A percentile compares a stretch with the other conserved stretches of the same genome.
phyloP scores from a whole-genome alignment of 164 flowering plant species.

The Berberis thunbergii region DNA sequence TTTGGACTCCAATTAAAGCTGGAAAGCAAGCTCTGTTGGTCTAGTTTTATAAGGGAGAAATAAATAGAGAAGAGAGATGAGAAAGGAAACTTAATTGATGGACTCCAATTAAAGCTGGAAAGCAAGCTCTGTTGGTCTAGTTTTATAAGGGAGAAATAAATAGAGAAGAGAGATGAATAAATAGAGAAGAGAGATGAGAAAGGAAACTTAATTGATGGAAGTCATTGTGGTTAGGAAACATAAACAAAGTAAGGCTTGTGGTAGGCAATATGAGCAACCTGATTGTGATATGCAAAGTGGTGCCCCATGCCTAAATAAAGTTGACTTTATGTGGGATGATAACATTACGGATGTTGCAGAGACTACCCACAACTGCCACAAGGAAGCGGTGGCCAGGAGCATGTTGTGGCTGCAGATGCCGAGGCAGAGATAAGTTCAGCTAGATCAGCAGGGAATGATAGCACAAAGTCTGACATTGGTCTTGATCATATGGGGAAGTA shows the following conservation, averaged over 20 bases:
- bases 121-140: too few relatives aligned
- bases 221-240: too few relatives aligned
- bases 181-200: too few relatives aligned
- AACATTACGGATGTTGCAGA: slow-evolving; percentile 30
- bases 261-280: slow-evolving; percentile 51
- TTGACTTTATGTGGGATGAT: slow-evolving; percentile 22
- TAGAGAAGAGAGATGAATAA: too few relatives aligned
- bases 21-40: too few relatives aligned
- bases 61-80: too few relatives aligned
- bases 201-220: too few relatives aligned
- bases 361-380: slow-evolving; percentile 21
- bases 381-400: slow-evolving; percentile 29
- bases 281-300: slow-evolving; percentile 19
- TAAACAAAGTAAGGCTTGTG: slow-evolving; percentile 28
- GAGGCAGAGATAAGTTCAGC: slow-evolving; percentile 55
- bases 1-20: too few relatives aligned
- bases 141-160: too few relatives aligned
- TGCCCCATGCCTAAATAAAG: slow-evolving; percentile 16
- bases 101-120: too few relatives aligned
- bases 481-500: slow-evolving; percentile 98
- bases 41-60: too few relatives aligned
- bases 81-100: too few relatives aligned
- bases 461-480: slow-evolving; percentile 50
- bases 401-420: slow-evolving; percentile 37
- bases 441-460: slow-evolving; percentile 58